Percentiles rank a stretch among this genome's conserved stretches.
phyloP scores from a whole-genome alignment of 306 rosid species.

The Rosa chinensis region DNA sequence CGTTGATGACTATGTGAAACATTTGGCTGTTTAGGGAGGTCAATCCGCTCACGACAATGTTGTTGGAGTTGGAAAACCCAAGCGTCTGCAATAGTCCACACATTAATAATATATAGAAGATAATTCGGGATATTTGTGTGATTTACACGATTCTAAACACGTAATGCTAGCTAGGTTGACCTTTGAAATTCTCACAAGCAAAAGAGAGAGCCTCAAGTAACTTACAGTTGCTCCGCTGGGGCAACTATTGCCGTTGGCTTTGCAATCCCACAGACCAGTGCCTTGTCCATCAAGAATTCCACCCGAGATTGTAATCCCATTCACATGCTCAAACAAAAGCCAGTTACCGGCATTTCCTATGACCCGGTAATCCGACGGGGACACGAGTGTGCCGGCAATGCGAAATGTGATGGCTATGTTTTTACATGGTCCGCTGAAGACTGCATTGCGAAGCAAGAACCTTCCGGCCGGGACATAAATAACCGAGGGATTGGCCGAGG shows the following conservation, averaged over 20 bases:
- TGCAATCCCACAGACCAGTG: constrained; percentile 48
- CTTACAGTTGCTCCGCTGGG: constrained; percentile 55
- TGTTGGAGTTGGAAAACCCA: constrained; percentile 34
- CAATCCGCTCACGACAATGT: constrained; percentile 36
- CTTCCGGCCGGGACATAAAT: constrained; percentile 44
- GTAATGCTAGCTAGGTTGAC: background rate
- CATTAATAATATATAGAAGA: background rate
- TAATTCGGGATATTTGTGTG: background rate
- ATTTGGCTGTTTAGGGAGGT: constrained; percentile 49
- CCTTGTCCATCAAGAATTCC: constrained; percentile 56
- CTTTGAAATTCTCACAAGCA: no score
- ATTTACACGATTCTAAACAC: background rate
- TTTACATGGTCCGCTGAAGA: constrained; percentile 43
- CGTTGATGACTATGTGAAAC: constrained; percentile 52
- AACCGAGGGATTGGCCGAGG: constrained; percentile 27
- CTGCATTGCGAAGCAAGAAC: constrained; percentile 30
- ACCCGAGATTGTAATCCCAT: constrained; percentile 43
- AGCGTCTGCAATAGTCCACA: constrained; percentile 35
- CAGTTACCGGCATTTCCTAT: constrained; percentile 36
- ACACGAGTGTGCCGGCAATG: constrained; percentile 43
- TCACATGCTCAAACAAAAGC: constrained; percentile 33
- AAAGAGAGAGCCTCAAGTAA: background rate
- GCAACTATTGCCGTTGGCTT: constrained; percentile 37
- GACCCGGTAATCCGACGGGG: constrained; percentile 40
- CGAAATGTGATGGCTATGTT: constrained; percentile 30